Evolutionary conservation across 2,329 filamentous ascomycete species (phyloP).

Genomic region (Rutstroemia sydowiana): DNA sequence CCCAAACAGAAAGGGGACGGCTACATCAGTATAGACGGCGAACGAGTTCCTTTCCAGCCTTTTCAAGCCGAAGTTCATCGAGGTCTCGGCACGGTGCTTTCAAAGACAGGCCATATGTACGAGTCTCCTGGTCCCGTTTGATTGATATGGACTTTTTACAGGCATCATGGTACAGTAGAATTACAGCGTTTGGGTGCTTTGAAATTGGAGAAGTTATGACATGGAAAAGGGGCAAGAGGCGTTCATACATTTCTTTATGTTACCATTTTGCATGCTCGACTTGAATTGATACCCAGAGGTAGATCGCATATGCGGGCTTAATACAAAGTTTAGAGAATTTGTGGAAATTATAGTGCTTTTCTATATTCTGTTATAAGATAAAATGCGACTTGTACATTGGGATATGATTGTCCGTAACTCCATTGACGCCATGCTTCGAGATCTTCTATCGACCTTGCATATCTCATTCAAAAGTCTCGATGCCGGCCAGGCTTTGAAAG

Average conservation of each 20-base stretch:
- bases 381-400: not conserved
- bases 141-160: conserved; percentile 6
- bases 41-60: conserved; percentile 75
- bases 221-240: not conserved
- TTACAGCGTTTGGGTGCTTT: not conserved
- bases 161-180: not conserved
- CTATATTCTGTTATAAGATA: not conserved
- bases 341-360: too few species aligned
- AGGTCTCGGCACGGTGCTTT: conserved; percentile 77
- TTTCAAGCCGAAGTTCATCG: conserved; percentile 88
- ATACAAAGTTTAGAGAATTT: not conserved
- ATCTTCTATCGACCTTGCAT: too few species aligned
- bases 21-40: conserved; percentile 91
- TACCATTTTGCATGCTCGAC: not conserved
- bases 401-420: not conserved
- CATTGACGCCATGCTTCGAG: not conserved
- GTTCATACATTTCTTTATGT: not conserved
- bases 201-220: not conserved
- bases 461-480: too few species aligned
- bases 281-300: not conserved
- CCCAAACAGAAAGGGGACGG: conserved; percentile 66
- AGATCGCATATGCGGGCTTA: not conserved
- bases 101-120: conserved; percentile 63
- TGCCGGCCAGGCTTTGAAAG: conserved; percentile 24
- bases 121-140: conserved; percentile 46